Base-by-base conservation (phyloP, 345 rosid genomes). In the Gossypium arboreum region DNA sequence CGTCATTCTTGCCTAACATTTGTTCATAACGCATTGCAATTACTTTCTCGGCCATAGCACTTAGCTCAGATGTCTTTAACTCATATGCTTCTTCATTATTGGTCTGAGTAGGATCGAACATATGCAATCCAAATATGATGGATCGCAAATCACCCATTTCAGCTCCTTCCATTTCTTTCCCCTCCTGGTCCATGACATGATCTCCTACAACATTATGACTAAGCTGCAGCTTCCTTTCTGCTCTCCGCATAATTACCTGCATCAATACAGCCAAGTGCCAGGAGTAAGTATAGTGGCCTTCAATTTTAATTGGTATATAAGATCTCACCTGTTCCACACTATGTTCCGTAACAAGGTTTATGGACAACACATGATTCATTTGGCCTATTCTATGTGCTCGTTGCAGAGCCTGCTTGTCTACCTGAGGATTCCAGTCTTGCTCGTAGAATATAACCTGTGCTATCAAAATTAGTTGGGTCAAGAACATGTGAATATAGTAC, bases 391-490 rank as follows among this genome's bases (percentile, higher is more conserved):
- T 85, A 76, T 92, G 98, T 68, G 97, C 94, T 66, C 97, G 86
- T 81, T 94, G 98, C 83, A 94, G 79, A 78, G 97, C 98, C 81
- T 92, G 97, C 84, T 88, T 90, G 79, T 90, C 98, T 75, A 92
- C 96, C 79, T 94, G 98, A 50, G 97, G 98, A 77, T 94, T 94
- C 98, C 98, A 94, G 75, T 94, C 97, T 87, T 94, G 97, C 81
- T 94, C 98, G 17, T 87, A 94, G 80, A 92, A 90, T 78, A 94
- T 88, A 76, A 92, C 97, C 98, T 94, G 81, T 52, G 41, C 9
- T 72, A 72, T 22, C 12, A 64, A 73, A 79, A 74, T 67, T 45
- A 47, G 55, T 45, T 7, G 72, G 34, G 39, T 51, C 58, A 69
- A 50, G 63, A 45, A 81, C 8, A 12, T 51, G 12, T n/a, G 12